phyloP scores from a whole-genome alignment of 2,329 filamentous ascomycete species.

The Fusarium euwallaceae region DNA sequence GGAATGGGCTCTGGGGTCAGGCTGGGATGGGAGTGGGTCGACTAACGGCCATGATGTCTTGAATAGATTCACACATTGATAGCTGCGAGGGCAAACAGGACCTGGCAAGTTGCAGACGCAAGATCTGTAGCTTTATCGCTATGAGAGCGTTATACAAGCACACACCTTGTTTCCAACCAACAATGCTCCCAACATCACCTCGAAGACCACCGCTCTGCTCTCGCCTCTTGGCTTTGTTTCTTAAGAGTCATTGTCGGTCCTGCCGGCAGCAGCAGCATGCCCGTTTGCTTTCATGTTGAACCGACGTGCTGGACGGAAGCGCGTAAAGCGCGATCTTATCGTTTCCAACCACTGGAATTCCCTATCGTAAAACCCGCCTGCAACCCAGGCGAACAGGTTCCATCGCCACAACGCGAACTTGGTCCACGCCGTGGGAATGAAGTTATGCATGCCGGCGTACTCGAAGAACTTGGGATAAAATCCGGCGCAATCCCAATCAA shows the following conservation, averaged over 20 bases:
- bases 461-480: constrained; percentile 35
- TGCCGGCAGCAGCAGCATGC: constrained; percentile 17
- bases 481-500: constrained; percentile 33
- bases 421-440: constrained; percentile 18
- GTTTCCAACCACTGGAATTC: constrained; percentile 17
- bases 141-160: background rate
- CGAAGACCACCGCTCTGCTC: background rate
- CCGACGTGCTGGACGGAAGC: constrained; percentile 21
- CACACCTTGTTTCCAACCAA: background rate
- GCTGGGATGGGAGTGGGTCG: background rate
- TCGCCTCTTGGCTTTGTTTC: background rate
- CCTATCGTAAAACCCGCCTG: constrained; percentile 15
- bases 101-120: background rate
- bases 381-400: constrained; percentile 32
- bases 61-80: background rate
- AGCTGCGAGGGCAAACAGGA: background rate
- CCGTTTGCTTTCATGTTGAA: constrained; percentile 25
- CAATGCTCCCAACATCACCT: background rate
- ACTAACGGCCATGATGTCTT: background rate
- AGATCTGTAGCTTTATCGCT: background rate
- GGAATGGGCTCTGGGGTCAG: background rate
- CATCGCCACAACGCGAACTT: constrained; percentile 26
- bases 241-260: constrained; percentile 5
- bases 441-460: constrained; percentile 34
- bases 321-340: constrained; percentile 22